These are phyloP conservation scores for Podila epigama DNA, from an alignment of 192 early-diverging fungal species.

Conservation along the genomic window DNA sequence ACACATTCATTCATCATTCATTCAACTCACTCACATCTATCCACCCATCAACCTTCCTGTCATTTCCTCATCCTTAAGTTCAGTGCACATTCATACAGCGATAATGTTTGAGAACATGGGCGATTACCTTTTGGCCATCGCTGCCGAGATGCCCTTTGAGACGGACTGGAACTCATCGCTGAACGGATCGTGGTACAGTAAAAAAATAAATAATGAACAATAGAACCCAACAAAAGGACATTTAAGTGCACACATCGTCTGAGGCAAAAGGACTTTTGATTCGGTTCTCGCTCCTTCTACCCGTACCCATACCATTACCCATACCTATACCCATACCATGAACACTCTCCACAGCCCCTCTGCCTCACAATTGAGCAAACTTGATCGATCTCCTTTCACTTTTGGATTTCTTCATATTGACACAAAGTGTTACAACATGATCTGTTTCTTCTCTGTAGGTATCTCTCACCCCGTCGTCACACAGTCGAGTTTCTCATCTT, in stretches of 20 bases:
- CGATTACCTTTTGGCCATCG: slow-evolving; percentile 38
- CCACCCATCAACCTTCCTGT: not conserved
- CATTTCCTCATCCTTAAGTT: too few relatives aligned
- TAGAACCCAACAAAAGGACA: not conserved
- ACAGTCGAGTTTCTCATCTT: slow-evolving; percentile 53
- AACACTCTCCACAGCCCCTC: too few relatives aligned
- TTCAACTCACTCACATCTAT: not conserved
- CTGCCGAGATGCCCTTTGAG: slow-evolving; percentile 54
- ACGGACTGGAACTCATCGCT: slow-evolving; percentile 57
- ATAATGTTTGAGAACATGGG: slow-evolving; percentile 45
- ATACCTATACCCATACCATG: too few relatives aligned
- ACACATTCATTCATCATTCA: not conserved
- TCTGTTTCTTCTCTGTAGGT: too few relatives aligned
- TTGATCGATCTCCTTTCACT: not conserved
- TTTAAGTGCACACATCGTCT: not conserved
- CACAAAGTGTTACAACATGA: too few relatives aligned
- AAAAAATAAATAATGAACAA: not conserved
- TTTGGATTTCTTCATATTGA: not conserved
- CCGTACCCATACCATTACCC: not conserved
- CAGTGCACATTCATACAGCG: not conserved
- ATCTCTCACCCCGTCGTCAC: slow-evolving; percentile 58
- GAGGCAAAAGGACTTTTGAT: not conserved
- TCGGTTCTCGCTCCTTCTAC: not conserved
- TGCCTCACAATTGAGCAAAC: not conserved
- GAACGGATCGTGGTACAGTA: slow-evolving; percentile 56